Evolutionary conservation across 2,329 filamentous ascomycete species (phyloP), one percentile per base, ranked within the genome.

Genomic region (Pseudogymnoascus sp.): DNA sequence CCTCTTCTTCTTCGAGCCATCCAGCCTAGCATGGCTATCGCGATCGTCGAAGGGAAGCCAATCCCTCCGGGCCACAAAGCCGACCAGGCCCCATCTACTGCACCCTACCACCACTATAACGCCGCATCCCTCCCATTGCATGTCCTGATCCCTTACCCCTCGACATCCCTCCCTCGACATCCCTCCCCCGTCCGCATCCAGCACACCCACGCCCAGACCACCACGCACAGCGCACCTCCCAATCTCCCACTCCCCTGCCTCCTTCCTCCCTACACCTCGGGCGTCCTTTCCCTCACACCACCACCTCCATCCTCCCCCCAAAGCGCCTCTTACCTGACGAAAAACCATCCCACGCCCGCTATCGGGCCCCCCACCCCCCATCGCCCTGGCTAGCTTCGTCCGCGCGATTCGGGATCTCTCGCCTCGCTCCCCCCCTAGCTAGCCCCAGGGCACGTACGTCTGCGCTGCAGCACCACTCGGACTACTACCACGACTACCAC

Each of bases 321-420:
- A 41, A 41, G n/a, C 8, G 38, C 38, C 16, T 41, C 26, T 29
- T 29, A 29, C 26, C 43, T 7, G 10, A 14, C 43, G 4, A n/a
- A 14, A 12, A 21, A 49, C 41, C 43, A 45, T 49, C 43, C 43
- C 43, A 49, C 43, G 43, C 43, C 43, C 43, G 43, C 43, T 49
- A 49, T 49, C 43, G 43, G 43, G 21, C 43, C 43, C 43, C 43
- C 43, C 19, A 45, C 12, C 41, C 41, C 41, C 2, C 5, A 29
- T 45, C 4, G 2, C 41, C 21, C 41, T 45, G 16, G 3, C 38
- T 45, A 45, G 41, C 11, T 2, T 45, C 21, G 1, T 6, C 41
- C 41, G 41, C 41, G 41, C 41, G 41, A 45, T 45, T 45, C 41
- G 41, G 41, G 41, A 45, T 45, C 41, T 45, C 41, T 45, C 41